These are phyloP conservation scores for Plenodomus tracheiphilus DNA, from an alignment of 2,329 filamentous ascomycete genomes.

Conservation along the genomic window DNA sequence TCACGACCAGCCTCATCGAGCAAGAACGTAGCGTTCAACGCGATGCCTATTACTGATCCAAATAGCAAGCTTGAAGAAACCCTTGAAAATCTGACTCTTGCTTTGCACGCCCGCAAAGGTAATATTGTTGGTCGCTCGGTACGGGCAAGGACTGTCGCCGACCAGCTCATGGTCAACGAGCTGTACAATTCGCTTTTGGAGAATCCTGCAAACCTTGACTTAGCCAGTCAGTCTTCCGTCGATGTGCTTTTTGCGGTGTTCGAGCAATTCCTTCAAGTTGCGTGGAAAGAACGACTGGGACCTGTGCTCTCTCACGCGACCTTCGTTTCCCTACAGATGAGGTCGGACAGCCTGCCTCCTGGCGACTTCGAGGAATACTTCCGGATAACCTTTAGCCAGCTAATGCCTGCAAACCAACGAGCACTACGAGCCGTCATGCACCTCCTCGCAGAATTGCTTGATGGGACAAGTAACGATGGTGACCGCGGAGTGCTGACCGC, in stretches of 20 bases:
- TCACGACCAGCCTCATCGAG: constrained; percentile 40
- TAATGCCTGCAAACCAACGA: constrained; percentile 65
- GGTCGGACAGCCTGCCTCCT: constrained; percentile 64
- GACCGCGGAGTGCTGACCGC: constrained; percentile 86
- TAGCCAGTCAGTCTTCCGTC: constrained; percentile 73
- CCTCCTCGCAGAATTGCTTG: constrained; percentile 81
- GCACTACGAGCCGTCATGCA: constrained; percentile 84
- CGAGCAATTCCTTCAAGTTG: constrained; percentile 86
- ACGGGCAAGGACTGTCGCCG: constrained; percentile 68
- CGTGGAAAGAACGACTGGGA: constrained; percentile 88
- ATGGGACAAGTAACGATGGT: constrained; percentile 87
- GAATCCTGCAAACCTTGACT: constrained; percentile 75
- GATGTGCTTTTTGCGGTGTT: constrained; percentile 90
- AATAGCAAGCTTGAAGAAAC: constrained; percentile 79
- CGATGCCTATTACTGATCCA: constrained; percentile 28
- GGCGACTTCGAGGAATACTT: constrained; percentile 70
- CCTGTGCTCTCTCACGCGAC: constrained; percentile 74
- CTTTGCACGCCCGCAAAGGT: constrained; percentile 81
- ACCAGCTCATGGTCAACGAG: constrained; percentile 83
- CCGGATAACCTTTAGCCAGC: constrained; percentile 54
- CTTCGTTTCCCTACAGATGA: constrained; percentile 73
- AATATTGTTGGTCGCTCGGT: constrained; percentile 80
- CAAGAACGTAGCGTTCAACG: constrained; percentile 37
- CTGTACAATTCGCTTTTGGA: constrained; percentile 88
- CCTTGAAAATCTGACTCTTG: constrained; percentile 79